Evolutionary conservation across 106 monocot genomes (phyloP), one percentile per base, ranked within the genome.

Genomic region (Iris macrosiphon): DNA sequence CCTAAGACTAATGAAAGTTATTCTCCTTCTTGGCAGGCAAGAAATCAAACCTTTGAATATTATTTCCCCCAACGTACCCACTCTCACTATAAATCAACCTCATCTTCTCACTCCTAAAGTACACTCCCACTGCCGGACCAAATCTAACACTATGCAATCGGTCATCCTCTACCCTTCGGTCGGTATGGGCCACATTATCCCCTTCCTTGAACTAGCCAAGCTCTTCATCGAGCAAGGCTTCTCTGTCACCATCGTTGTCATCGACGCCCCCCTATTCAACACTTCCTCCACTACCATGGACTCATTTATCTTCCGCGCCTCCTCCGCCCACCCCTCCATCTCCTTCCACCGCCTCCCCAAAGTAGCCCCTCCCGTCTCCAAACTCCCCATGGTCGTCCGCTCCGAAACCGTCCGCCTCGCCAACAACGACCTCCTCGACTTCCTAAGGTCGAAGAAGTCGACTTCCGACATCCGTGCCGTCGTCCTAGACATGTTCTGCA

Each of bases 301-400:
- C 32, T 1, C 61, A 19, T 62, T 21, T 48, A 48, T 49, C 48
- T 48, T 48, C 34, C 14, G 35, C 17, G 34, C 35, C 33, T 31
- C 45, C 6, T 7, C 61, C 48, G 11, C 61, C 31, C 30, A 48
- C 61, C 61, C 61, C 28, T 31, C 30, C 48, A 47, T 62, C 33
- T 62, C 47, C 48, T 62, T 62, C 61, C 61, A 62, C 33, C 28
- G 30, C 29, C 61, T 62, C 35, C 61, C 48, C 17, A 41, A 13
- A 13, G 13, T 24, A 4, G 38, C 57, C 1, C 20, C 39, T 45
- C 17, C 60, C 24, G 20, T 14, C n/a, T 2, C 20, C 60, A 42
- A 21, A 2, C 3, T 14, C 28, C 4, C 7, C 44, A 25, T 33
- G 6, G 43, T 12, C 26, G 3, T 28, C 16, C 1, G 15, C 29